Conservation (phyloP, 768 basidiomycete species). For the Paxillus involutus region DNA sequence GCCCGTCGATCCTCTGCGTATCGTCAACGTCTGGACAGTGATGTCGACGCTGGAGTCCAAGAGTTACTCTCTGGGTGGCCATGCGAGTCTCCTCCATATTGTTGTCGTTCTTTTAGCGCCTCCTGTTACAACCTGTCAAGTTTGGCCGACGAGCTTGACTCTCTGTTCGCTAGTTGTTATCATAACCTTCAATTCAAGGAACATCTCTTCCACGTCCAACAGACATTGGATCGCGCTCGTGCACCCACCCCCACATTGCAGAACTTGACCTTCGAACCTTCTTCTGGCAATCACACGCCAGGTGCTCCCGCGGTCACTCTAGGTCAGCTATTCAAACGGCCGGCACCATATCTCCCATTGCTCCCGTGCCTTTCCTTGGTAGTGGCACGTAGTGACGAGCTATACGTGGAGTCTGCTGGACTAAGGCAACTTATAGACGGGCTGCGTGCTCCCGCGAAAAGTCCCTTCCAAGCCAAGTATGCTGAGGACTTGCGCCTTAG, state of each 20-base stretch:
- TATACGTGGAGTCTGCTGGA: neutral
- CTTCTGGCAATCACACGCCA: neutral
- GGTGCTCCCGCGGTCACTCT: neutral
- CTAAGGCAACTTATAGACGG: neutral
- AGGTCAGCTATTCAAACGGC: neutral
- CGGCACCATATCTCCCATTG: neutral
- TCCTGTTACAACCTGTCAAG: slow-evolving; percentile 1
- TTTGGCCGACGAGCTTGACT: neutral
- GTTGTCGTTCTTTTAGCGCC: neutral
- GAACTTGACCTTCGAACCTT: slow-evolving; percentile 2
- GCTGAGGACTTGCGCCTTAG: slow-evolving; percentile 6
- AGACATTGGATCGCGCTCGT: slow-evolving; percentile 1
- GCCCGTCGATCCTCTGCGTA: neutral
- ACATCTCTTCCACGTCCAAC: slow-evolving; percentile 12
- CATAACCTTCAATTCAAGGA: slow-evolving; percentile 8
- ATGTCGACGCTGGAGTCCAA: neutral
- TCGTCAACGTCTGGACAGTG: neutral
- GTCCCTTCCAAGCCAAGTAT: slow-evolving; percentile 7
- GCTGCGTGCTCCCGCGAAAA: neutral
- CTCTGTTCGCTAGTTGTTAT: slow-evolving; percentile 15
- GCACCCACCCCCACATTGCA: neutral
- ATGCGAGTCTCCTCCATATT: neutral
- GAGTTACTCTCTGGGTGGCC: slow-evolving; percentile 15
- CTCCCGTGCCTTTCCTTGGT: neutral
- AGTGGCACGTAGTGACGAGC: neutral